Conservation (phyloP, 768 basidiomycete genomes). For the Suillus subaureus region DNA sequence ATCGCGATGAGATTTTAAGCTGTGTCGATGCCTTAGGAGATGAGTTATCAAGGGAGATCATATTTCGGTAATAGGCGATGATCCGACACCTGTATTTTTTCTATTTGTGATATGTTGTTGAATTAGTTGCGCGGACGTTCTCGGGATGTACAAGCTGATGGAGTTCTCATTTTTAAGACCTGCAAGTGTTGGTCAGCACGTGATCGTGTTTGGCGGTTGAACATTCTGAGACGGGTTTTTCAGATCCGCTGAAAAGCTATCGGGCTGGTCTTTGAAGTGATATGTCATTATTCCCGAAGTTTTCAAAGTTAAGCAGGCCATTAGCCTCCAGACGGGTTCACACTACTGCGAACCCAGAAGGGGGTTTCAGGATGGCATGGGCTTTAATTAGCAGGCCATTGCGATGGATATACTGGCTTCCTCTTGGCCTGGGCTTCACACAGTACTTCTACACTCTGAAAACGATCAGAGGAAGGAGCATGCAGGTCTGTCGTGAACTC, state of each 20-base stretch:
- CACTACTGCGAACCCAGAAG: background rate
- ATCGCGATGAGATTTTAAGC: constrained; percentile 38
- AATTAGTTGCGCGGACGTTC: background rate
- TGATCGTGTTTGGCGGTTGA: background rate
- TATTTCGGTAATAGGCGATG: constrained; percentile 32
- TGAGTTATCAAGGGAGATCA: constrained; percentile 43
- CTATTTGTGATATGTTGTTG: background rate
- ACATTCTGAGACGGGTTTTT: no score
- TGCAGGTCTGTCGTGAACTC: constrained; percentile 57
- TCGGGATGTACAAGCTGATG: background rate
- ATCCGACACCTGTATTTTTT: background rate
- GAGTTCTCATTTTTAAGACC: background rate
- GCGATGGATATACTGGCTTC: constrained; percentile 52
- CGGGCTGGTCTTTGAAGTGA: background rate
- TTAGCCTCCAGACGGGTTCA: background rate
- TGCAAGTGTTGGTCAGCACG: background rate
- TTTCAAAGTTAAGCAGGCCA: background rate
- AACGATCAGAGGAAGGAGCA: constrained; percentile 62
- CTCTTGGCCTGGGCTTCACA: constrained; percentile 49
- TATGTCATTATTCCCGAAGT: background rate
- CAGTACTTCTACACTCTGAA: constrained; percentile 56
- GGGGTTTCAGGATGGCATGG: background rate
- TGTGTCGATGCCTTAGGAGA: constrained; percentile 48
- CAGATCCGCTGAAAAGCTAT: background rate
- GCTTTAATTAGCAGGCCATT: background rate